phyloP scores from a whole-genome alignment of 331 rosid species.

The Pyracantha coccinea region DNA sequence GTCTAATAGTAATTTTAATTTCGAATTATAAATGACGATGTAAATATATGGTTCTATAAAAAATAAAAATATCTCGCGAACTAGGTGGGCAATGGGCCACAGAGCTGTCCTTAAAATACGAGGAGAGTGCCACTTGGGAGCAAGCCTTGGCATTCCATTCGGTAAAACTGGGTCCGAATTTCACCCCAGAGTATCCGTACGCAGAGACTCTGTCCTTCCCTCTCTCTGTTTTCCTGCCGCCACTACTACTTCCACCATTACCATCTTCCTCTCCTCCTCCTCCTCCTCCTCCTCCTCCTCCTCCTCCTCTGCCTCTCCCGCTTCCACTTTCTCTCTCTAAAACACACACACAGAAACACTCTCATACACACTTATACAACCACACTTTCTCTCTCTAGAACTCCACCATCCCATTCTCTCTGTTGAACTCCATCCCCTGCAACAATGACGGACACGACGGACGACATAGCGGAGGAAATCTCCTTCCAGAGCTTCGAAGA shows the following conservation, averaged over 20 bases:
- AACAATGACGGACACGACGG: slow-evolving; percentile 84
- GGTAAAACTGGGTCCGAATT: slow-evolving; percentile 12
- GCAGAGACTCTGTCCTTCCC: not conserved
- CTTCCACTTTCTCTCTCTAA: not conserved
- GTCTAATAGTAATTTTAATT: too few species aligned
- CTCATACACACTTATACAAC: not conserved
- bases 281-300: too few species aligned
- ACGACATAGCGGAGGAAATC: slow-evolving; percentile 89
- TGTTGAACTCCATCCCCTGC: not conserved
- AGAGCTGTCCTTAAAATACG: not conserved
- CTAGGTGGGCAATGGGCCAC: slow-evolving; percentile 8
- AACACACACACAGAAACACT: not conserved
- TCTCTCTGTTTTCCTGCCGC: not conserved
- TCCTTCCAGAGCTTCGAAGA: slow-evolving; percentile 88
- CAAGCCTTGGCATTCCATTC: not conserved
- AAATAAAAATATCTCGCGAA: not conserved
- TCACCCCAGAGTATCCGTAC: not conserved
- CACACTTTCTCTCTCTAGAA: not conserved
- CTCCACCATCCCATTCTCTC: not conserved
- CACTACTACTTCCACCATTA: not conserved
- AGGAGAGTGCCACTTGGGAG: slow-evolving; percentile 37
- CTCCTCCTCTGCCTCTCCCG: not conserved
- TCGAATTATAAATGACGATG: too few species aligned
- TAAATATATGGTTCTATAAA: too few species aligned
- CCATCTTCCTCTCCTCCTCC: not conserved